Evolutionary conservation across 1,139 yeast species (phyloP), one percentile per base, ranked within the genome.

Genomic region (Hansenula sp.): DNA sequence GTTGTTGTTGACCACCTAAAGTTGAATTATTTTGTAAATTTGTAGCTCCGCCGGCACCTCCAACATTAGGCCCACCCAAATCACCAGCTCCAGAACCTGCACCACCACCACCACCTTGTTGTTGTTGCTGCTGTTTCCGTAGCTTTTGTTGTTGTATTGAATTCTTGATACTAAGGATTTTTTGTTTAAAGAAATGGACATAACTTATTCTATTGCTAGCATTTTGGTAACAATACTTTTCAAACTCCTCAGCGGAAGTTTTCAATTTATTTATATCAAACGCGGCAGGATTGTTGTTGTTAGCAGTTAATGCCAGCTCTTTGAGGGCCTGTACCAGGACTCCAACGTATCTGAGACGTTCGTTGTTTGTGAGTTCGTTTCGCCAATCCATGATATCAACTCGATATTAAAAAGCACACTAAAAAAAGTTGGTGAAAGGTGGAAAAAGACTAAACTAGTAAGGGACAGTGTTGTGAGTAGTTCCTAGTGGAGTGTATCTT

Each of bases 361-460:
- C 59, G 36, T 43, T 42, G 22, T 36, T 39, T 21, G 48, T 37
- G 24, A 53, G 40, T 34, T 49, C 54, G 19, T 37, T 37, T 29
- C 54, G 49, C 58, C 58, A 54, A 32, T 54, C 56, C 57, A 53
- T 51, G 7, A 25, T 28, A n/a, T n/a, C n/a, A n/a, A n/a, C n/a
- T n/a, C n/a, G n/a, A n/a, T n/a, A n/a, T n/a, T n/a, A n/a, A n/a
- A n/a, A n/a, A n/a, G n/a, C n/a, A n/a, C n/a, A n/a, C n/a, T n/a
- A n/a, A n/a, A n/a, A n/a, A n/a, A n/a, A n/a, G n/a, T n/a, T n/a
- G n/a, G n/a, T n/a, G n/a, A n/a, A n/a, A n/a, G n/a, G n/a, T n/a
- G n/a, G n/a, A n/a, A n/a, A n/a, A n/a, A n/a, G n/a, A n/a, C n/a
- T n/a, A n/a, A n/a, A n/a, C n/a, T n/a, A n/a, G n/a, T n/a, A n/a